phyloP scores from a whole-genome alignment of 73 alveolate species.

The Paramecium biaurelia region DNA sequence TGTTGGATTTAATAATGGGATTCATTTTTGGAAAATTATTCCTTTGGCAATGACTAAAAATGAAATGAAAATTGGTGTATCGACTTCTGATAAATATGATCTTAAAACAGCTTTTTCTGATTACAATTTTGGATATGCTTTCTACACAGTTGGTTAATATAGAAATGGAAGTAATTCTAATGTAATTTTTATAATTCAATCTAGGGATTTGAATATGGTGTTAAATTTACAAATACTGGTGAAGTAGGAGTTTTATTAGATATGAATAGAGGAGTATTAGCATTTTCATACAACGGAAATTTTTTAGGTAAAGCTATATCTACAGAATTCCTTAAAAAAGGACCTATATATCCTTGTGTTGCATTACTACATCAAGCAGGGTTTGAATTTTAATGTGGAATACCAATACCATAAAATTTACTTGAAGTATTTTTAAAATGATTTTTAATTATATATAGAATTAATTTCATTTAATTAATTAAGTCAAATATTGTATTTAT shows the following conservation, averaged over 20 bases:
- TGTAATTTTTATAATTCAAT: neutral
- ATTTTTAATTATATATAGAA: neutral
- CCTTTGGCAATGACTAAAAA: slow-evolving; percentile 67
- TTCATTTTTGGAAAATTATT: slow-evolving; percentile 74
- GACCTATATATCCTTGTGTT: slow-evolving; percentile 76
- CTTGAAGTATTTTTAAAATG: neutral
- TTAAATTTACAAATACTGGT: slow-evolving; percentile 65
- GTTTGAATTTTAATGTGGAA: neutral
- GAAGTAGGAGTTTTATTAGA: slow-evolving; percentile 72
- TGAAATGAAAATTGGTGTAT: slow-evolving; percentile 77
- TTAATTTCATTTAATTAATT: slow-evolving; percentile 17
- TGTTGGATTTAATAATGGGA: slow-evolving; percentile 76
- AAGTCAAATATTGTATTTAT: slow-evolving; percentile 14
- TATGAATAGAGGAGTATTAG: slow-evolving; percentile 72
- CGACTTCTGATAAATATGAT: slow-evolving; percentile 47
- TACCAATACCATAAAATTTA: neutral
- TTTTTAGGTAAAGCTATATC: slow-evolving; percentile 69
- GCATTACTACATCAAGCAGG: slow-evolving; percentile 75
- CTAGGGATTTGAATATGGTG: slow-evolving; percentile 69
- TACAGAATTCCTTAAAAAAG: slow-evolving; percentile 57
- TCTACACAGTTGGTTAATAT: slow-evolving; percentile 72
- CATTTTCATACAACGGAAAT: slow-evolving; percentile 68
- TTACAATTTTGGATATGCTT: slow-evolving; percentile 73
- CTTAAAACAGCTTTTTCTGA: slow-evolving; percentile 71
- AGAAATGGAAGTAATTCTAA: slow-evolving; percentile 71